Percentiles rank a stretch among this genome's conserved stretches.
These are phyloP conservation scores for Xerocomellus amylosporus DNA, from an alignment of 768 basidiomycete species.

Conservation along the genomic window DNA sequence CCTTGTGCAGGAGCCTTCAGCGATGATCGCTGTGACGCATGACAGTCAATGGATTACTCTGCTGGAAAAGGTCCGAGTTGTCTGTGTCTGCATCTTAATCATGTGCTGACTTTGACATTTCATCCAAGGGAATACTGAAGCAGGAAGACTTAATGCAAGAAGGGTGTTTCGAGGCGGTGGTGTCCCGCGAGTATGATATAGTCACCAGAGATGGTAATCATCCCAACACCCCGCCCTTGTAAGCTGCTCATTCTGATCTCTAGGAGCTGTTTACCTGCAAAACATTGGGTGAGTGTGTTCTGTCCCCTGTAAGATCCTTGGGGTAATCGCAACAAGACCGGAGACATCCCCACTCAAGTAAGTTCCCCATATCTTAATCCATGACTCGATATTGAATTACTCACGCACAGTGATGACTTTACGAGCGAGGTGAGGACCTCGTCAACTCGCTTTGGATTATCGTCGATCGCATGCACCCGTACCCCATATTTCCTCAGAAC, in stretches of 20 bases:
- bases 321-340: too few relatives aligned
- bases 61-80: background rate
- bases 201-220: background rate
- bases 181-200: background rate
- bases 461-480: slow-evolving; percentile 60
- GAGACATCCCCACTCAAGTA: too few relatives aligned
- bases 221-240: background rate
- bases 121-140: background rate
- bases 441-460: slow-evolving; percentile 50
- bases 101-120: background rate
- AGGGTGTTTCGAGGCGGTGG: background rate
- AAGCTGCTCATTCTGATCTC: background rate
- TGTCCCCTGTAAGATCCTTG: too few relatives aligned
- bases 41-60: background rate
- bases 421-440: background rate
- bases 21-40: background rate
- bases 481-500: slow-evolving; percentile 50
- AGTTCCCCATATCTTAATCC: too few relatives aligned
- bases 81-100: background rate
- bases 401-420: too few relatives aligned
- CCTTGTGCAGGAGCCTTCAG: background rate
- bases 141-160: background rate
- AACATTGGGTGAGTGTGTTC: background rate
- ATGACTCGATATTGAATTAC: too few relatives aligned
- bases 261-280: background rate